Evolutionary conservation across 352 stramenopile species (phyloP).

Genomic region (Bremia lactucae): DNA sequence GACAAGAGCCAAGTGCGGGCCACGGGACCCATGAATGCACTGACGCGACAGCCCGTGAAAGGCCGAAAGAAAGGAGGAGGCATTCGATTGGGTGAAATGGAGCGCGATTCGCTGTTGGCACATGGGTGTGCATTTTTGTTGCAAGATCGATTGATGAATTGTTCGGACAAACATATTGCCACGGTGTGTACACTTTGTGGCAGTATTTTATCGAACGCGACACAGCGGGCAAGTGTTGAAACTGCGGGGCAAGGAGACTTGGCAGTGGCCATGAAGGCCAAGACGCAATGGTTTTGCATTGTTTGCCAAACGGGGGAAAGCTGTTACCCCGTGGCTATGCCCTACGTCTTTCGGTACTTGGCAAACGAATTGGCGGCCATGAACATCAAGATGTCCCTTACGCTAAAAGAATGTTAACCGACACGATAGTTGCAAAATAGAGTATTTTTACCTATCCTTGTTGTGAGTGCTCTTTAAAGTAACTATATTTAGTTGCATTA

Average conservation of each 20-base stretch:
- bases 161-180: constrained; percentile 97
- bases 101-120: constrained; percentile 96
- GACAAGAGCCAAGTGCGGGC: constrained; percentile 99
- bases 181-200: constrained; percentile 92
- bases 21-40: constrained; percentile 95
- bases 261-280: constrained; percentile 80
- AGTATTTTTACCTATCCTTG: constrained; percentile 27
- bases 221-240: constrained; percentile 73
- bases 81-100: constrained; percentile 99
- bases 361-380: constrained; percentile 98
- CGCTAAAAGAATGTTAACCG: constrained; percentile 49
- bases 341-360: constrained; percentile 98
- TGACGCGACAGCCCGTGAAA: constrained; percentile 99
- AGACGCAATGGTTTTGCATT: constrained; percentile 79
- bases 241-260: constrained; percentile 75
- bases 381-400: constrained; percentile 98
- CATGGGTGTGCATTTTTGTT: constrained; percentile 96
- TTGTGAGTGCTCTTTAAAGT: neutral
- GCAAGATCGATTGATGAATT: constrained; percentile 97
- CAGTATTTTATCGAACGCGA: constrained; percentile 79
- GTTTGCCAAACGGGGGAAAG: constrained; percentile 83
- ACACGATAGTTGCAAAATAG: constrained; percentile 19
- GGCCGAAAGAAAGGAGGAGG: constrained; percentile 98
- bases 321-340: constrained; percentile 92
- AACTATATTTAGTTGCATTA: too few relatives aligned